Percentiles rank a stretch among this genome's conserved stretches.
phyloP scores from a whole-genome alignment of 768 basidiomycete genomes.

The Pisolithus tinctorius region DNA sequence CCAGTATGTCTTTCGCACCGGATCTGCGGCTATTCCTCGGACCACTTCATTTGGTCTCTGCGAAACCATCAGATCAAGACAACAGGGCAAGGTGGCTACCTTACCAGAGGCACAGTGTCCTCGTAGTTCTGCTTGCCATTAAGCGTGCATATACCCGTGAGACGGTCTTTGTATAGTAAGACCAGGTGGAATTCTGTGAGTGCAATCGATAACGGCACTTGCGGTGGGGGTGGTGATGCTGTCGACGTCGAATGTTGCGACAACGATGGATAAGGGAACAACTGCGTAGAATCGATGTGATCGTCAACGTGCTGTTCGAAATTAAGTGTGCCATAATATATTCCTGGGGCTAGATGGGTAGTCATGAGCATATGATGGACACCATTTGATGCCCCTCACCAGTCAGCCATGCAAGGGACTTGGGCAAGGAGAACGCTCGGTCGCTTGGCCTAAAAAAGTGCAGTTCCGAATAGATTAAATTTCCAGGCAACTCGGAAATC shows the following conservation, averaged over 20 bases:
- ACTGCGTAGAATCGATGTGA: conserved; percentile 68
- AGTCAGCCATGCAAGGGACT: conserved; percentile 85
- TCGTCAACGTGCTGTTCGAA: conserved; percentile 65
- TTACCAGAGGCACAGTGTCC: conserved; percentile 73
- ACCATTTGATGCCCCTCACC: conserved; percentile 37
- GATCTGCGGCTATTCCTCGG: conserved; percentile 74
- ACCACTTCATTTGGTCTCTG: conserved; percentile 75
- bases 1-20: conserved; percentile 89
- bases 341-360: conserved; percentile 58
- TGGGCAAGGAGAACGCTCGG: conserved; percentile 64
- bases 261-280: conserved; percentile 67
- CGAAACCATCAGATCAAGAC: conserved; percentile 3
- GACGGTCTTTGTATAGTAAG: conserved; percentile 71
- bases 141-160: conserved; percentile 72
- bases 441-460: conserved; percentile 72
- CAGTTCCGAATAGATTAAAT: conserved; percentile 67
- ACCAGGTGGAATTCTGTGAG: conserved; percentile 93
- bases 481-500: conserved; percentile 86
- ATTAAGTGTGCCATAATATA: conserved; percentile 79
- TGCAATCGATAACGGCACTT: conserved; percentile 67
- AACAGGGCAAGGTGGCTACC: conserved; percentile 15
- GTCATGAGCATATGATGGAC: background rate
- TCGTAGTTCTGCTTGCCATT: conserved; percentile 81
- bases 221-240: conserved; percentile 16
- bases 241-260: conserved; percentile 22